These are phyloP conservation scores for Metschnikowia kofuensis DNA, from an alignment of 805 yeast genomes.

Conservation along the genomic window DNA sequence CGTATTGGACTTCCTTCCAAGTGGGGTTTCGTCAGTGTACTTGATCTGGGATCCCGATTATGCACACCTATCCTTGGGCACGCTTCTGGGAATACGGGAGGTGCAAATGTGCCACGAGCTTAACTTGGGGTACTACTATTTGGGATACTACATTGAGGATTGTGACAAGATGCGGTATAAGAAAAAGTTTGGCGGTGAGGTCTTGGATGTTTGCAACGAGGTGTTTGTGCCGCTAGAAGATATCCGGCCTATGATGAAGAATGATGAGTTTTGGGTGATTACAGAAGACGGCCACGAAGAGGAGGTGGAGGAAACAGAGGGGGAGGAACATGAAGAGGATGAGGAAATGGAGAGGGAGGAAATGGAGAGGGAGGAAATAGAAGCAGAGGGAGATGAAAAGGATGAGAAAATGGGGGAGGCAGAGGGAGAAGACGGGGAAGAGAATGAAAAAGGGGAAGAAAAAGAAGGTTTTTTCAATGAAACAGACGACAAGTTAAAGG, in stretches of 20 bases:
- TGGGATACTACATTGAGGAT: conserved; percentile 79
- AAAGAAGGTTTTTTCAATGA: no score
- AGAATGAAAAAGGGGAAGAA: no score
- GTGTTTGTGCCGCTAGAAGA: conserved; percentile 39
- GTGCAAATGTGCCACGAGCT: conserved; percentile 50
- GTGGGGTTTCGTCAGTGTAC: conserved; percentile 78
- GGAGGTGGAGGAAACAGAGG: conserved; percentile 12
- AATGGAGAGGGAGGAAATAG: conserved; percentile 16
- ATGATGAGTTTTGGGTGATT: conserved; percentile 30
- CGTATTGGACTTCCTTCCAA: conserved; percentile 73
- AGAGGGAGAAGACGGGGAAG: not conserved
- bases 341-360: not conserved
- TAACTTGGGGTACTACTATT: conserved; percentile 55
- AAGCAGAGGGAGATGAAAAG: not conserved
- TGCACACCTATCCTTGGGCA: conserved; percentile 69
- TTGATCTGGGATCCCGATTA: conserved; percentile 86
- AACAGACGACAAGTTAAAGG: no score
- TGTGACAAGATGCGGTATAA: conserved; percentile 84
- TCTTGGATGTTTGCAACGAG: conserved; percentile 53
- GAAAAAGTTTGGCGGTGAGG: conserved; percentile 71
- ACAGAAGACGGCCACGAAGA: conserved; percentile 13
- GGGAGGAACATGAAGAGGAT: not conserved
- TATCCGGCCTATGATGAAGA: conserved; percentile 23
- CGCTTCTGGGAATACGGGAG: conserved; percentile 72
- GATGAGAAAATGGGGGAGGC: not conserved